These are phyloP conservation scores for Xylaria flabelliformis DNA, from an alignment of 495 filamentous ascomycete genomes.

Conservation along the genomic window DNA sequence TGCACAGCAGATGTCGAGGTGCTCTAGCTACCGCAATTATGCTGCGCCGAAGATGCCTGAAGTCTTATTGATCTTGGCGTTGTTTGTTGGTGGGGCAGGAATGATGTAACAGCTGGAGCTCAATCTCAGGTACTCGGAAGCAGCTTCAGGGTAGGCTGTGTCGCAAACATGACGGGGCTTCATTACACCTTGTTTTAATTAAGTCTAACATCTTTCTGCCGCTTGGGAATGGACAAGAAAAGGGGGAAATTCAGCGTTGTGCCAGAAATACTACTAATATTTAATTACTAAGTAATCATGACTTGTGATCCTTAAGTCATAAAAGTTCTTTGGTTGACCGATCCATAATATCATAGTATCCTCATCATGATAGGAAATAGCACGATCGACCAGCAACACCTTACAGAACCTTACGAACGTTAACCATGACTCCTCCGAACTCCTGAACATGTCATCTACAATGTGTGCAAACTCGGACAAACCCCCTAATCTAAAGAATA, in stretches of 20 bases:
- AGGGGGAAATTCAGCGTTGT: not conserved
- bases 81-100: not conserved
- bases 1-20: constrained; percentile 9
- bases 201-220: not conserved
- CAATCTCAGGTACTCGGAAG: not conserved
- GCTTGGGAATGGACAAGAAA: not conserved
- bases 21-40: not conserved
- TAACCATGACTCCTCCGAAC: constrained; percentile 17
- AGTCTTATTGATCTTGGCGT: not conserved
- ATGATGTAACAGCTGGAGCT: constrained; percentile 18
- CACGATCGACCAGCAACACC: not conserved
- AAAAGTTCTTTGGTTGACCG: not conserved
- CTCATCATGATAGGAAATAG: constrained; percentile 27
- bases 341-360: not conserved
- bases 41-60: constrained; percentile 9
- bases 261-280: not conserved
- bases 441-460: constrained; percentile 11
- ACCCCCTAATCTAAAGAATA: constrained; percentile 15
- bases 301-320: not conserved
- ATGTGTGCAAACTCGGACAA: not conserved
- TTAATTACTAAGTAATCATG: not conserved
- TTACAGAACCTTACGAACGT: not conserved
- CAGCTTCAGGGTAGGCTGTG: not conserved
- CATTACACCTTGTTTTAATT: not conserved
- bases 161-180: not conserved